These are phyloP conservation scores for Dactylellina drechsleri DNA, from an alignment of 2,329 filamentous ascomycete genomes.

Conservation along the genomic window DNA sequence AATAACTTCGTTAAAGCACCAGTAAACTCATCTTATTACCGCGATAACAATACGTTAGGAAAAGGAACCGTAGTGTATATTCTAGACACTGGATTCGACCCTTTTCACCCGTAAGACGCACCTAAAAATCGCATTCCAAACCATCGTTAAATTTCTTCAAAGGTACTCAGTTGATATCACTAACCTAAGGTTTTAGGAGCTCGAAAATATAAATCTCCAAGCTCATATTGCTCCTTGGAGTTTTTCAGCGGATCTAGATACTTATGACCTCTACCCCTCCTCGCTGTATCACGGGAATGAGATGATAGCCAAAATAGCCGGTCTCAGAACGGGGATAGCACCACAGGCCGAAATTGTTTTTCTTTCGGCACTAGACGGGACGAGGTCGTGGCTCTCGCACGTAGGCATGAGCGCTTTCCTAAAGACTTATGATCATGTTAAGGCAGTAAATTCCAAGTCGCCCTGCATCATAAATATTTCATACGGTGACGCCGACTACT, in stretches of 20 bases:
- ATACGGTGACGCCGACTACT: neutral
- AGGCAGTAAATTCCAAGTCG: neutral
- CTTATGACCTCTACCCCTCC: neutral
- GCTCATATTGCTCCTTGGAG: neutral
- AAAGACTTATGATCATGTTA: slow-evolving; percentile 23
- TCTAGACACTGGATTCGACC: neutral
- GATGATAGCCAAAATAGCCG: slow-evolving; percentile 12
- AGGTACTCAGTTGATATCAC: too few species aligned
- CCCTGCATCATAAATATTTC: slow-evolving; percentile 25
- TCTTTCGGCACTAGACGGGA: neutral
- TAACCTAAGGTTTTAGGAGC: neutral
- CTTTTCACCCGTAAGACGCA: neutral
- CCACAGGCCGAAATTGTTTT: slow-evolving; percentile 10
- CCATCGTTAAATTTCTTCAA: too few species aligned
- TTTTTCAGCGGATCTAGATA: neutral
- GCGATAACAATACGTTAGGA: slow-evolving; percentile 16
- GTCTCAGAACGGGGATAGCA: slow-evolving; percentile 6
- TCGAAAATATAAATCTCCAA: slow-evolving; percentile 14
- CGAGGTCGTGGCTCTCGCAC: neutral
- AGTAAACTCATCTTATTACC: slow-evolving; percentile 16
- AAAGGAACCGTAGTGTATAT: slow-evolving; percentile 25
- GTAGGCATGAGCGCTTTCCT: neutral
- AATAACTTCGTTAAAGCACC: too few species aligned
- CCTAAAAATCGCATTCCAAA: too few species aligned
- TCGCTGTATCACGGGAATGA: slow-evolving; percentile 9